A percentile compares a stretch with the other conserved stretches of the same genome.
Evolutionary conservation across 1,284 basidiomycete species (phyloP).

Genomic region (Ustilago hordei): DNA sequence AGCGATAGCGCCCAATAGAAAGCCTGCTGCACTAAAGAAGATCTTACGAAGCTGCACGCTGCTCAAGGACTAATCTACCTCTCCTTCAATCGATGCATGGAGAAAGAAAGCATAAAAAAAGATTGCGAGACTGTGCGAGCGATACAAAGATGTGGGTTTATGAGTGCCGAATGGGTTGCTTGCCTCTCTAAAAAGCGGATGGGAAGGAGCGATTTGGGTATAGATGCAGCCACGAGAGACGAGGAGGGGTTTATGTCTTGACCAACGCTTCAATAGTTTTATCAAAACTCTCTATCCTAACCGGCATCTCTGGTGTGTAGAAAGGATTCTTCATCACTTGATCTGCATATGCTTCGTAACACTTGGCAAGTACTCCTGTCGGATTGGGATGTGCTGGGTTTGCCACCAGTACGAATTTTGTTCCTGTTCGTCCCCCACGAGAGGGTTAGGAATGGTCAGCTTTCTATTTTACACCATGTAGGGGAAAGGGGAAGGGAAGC

Average conservation of each 20-base stretch:
- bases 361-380: conserved; percentile 74
- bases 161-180: background rate
- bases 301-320: conserved; percentile 98
- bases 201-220: conserved; percentile 5
- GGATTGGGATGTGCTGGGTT: conserved; percentile 79
- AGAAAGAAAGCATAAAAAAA: background rate
- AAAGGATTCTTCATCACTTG: conserved; percentile 99
- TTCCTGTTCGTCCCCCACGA: conserved; percentile 74
- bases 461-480: background rate
- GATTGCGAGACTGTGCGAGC: background rate
- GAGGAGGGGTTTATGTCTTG: conserved; percentile 24
- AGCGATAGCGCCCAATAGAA: conserved; percentile 74
- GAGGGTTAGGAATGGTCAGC: background rate
- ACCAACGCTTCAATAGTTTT: conserved; percentile 70
- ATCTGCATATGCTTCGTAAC: conserved; percentile 91
- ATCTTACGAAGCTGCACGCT: conserved; percentile 70
- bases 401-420: conserved; percentile 94
- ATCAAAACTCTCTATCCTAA: conserved; percentile 90
- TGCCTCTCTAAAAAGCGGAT: background rate
- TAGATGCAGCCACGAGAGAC: background rate
- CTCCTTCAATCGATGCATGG: background rate
- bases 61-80: conserved; percentile 70
- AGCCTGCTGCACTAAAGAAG: conserved; percentile 71
- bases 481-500: background rate
- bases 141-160: conserved; percentile 26